Percentiles rank a stretch among this genome's conserved stretches.
phyloP scores from a whole-genome alignment of 2,329 filamentous ascomycete genomes.

The Clathrospora elynae region DNA sequence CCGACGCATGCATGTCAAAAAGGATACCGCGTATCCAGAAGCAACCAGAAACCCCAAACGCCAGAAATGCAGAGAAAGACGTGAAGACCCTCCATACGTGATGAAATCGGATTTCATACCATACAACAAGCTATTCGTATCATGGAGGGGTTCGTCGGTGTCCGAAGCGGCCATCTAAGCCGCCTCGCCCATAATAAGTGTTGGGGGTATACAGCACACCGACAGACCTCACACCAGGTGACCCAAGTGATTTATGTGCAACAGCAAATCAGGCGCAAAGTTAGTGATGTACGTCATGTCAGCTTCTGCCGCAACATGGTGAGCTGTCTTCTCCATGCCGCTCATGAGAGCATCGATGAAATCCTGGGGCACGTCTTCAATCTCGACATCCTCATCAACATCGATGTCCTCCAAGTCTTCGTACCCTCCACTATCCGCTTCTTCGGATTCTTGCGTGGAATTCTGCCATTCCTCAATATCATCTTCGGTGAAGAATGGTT shows the following conservation, averaged over 20 bases:
- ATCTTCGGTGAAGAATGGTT: slow-evolving; percentile 17
- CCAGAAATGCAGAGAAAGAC: no score
- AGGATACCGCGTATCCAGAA: no score
- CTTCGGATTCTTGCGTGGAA: not conserved
- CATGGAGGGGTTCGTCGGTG: no score
- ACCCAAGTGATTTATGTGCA: slow-evolving; percentile 13
- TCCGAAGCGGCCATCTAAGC: no score
- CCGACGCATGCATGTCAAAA: no score
- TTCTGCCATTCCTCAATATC: slow-evolving; percentile 21
- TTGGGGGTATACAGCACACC: no score
- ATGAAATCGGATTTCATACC: no score
- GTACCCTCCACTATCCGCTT: not conserved
- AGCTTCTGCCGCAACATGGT: slow-evolving; percentile 8
- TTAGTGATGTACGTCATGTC: slow-evolving; percentile 28
- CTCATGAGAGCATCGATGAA: slow-evolving; percentile 18
- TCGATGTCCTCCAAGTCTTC: slow-evolving; percentile 7
- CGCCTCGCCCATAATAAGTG: no score
- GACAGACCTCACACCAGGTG: slow-evolving; percentile 9
- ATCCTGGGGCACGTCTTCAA: slow-evolving; percentile 19
- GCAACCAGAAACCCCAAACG: no score
- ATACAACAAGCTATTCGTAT: no score
- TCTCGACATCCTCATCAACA: slow-evolving; percentile 15
- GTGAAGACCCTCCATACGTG: no score
- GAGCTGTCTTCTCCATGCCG: slow-evolving; percentile 18
- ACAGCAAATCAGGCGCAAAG: slow-evolving; percentile 27